Conservation (phyloP, 2,329 filamentous ascomycete species). For the Fusarium xylarioides region DNA sequence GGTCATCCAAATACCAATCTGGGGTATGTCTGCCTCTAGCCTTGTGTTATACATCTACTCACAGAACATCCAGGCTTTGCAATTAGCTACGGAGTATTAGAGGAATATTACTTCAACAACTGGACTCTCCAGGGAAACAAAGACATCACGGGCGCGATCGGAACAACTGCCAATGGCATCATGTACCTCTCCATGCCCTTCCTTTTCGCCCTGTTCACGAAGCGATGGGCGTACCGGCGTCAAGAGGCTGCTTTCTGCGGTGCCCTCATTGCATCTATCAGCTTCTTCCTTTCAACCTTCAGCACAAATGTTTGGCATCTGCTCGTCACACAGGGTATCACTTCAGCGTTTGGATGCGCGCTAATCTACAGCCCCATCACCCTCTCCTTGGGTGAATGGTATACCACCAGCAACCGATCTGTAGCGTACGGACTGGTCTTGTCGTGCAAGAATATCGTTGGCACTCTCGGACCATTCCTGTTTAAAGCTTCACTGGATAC, state of each 20-base stretch:
- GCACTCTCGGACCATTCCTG: background rate
- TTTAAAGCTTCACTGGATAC: background rate
- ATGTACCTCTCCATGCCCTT: conserved; percentile 5
- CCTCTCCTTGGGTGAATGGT: background rate
- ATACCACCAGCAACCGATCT: background rate
- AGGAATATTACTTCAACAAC: conserved; percentile 2
- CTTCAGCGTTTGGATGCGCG: background rate
- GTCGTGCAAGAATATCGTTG: background rate
- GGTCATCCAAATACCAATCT: background rate
- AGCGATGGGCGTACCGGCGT: background rate
- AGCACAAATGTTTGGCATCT: background rate
- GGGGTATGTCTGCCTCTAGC: background rate
- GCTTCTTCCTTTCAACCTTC: background rate
- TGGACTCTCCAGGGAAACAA: background rate
- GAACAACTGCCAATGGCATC: background rate
- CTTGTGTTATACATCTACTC: fast-evolving
- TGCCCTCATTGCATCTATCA: background rate
- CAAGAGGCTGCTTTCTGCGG: background rate
- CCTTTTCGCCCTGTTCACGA: background rate
- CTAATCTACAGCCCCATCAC: background rate
- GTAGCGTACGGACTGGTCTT: background rate
- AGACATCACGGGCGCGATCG: background rate
- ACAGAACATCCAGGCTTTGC: background rate
- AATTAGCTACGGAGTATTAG: background rate
- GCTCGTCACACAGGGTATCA: background rate